phyloP scores from a whole-genome alignment of 768 basidiomycete genomes.

The Arthromyces matolae region DNA sequence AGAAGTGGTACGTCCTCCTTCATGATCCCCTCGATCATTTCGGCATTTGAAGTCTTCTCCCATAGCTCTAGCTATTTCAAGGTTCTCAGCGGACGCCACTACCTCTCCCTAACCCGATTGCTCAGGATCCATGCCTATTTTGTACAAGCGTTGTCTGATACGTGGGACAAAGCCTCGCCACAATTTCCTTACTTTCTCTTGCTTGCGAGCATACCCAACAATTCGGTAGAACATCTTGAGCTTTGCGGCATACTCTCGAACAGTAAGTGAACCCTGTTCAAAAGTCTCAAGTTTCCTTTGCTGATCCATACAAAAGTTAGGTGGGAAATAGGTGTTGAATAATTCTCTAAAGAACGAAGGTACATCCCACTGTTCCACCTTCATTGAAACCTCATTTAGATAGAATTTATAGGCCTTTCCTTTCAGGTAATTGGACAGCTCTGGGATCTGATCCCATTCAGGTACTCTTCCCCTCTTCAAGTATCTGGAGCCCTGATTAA shows the following conservation, averaged over 20 bases:
- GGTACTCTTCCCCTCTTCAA: neutral
- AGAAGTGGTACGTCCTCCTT: too few species aligned
- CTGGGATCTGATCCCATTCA: neutral
- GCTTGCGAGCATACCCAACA: neutral
- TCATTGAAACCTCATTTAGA: too few species aligned
- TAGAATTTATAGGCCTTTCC: too few species aligned
- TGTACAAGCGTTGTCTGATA: neutral
- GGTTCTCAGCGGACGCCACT: neutral
- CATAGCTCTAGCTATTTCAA: neutral
- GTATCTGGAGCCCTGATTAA: neutral
- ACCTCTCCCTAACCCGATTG: neutral
- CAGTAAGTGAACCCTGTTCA: neutral
- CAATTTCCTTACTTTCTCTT: neutral
- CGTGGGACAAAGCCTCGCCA: neutral
- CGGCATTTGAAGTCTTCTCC: neutral
- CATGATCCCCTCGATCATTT: too few species aligned
- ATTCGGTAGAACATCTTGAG: neutral
- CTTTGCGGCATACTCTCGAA: neutral
- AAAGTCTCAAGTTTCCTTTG: neutral
- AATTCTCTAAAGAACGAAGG: too few species aligned
- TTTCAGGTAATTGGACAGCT: too few species aligned
- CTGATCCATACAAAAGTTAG: neutral
- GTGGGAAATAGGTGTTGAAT: neutral
- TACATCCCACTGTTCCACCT: too few species aligned
- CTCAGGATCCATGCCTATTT: neutral